Evolutionary conservation across 805 yeast genomes (phyloP), one percentile per base, ranked within the genome.

Genomic region (Saturnispora galanensis): DNA sequence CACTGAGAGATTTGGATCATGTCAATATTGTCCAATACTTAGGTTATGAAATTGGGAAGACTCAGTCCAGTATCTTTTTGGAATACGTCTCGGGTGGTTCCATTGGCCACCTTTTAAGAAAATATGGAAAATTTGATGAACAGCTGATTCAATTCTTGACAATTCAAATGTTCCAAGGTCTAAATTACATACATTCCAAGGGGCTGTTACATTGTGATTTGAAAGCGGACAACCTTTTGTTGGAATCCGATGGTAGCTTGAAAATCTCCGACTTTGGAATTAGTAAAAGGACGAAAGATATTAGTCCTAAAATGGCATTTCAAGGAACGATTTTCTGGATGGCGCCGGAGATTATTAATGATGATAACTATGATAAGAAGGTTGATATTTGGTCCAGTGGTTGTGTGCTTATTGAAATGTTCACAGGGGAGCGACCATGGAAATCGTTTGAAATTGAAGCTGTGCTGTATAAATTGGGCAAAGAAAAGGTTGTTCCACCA

Each of bases 251-350:
- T 59, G 98, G 98, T 28, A 78, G 88, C 10, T 86, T 96, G 63
- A 93, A 93, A 64, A 93, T 93, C 39, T 83, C 95, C 11, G 98
- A 93, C 63, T 93, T 93, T 66, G 98, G 98, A 38, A 93, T 93
- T 42, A 88, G 97, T 35, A 89, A 87, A 60, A 77, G 79, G 56
- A 77, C 87, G 10, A 74, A 79, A 38, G 89, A 93, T 58, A 90
- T 93, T 60, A 80, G 84, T 29, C 87, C 96, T 4, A 96, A 87
- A 45, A 85, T 89, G 95, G 89, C 97, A 10, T 60, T 64, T 50
- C 96, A 94, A 63, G 99, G 99, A 18, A 89, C 98, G 0, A 87
- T 94, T 1, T 93, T 89, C 62, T 93, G 98, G 98, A 93, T 93
- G 98, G 99, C 99, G 1, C 99, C 99, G 0, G 99, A 93, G 59